Evolutionary conservation across 768 basidiomycete species (phyloP), one percentile per base, ranked within the genome.

Genomic region (Crepidotus variabilis): DNA sequence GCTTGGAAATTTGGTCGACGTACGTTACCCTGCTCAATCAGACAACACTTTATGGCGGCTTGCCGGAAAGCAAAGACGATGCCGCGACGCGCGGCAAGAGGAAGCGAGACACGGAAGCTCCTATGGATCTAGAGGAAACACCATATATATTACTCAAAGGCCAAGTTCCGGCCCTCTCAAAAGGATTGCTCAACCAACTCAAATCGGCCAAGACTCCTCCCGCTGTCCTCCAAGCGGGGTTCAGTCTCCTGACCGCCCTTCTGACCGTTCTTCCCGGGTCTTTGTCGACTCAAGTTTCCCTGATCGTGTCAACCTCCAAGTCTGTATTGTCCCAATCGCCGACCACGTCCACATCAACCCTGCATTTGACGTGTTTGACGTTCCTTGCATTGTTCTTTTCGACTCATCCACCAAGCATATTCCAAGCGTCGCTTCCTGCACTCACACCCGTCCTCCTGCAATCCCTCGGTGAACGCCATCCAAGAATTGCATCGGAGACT

Each of bases 1-100:
- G 90, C 32, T 74, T 97, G 24, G 97, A 99, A 68, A 80, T 98
- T 14, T 95, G 96, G 88, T 78, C 87, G 0, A 88, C 96, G 0
- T 95, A 95, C 66, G 83, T 81, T 33, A 74, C 80, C 0, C 80
- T 99, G 10, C 80, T 99, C 39, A 89, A 80, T 51, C 95, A 96
- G 72, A 95, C 94, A 1, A 78, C 80, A 20, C 76, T 92, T 48
- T 94, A 93, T 58, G 91, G 88, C 16, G 86, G 86, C 9, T 68
- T 81, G 1, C 75, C 81, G 1, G 83, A 84, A 58, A 71, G 65
- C 52, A 79, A 79, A 49, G 76, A 84, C 51, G 83, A 77, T 61
- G 71, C 70, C 14, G 79, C 75, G 10, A 66, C 77, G 2, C 67
- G 81, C n/a, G 83, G 84, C 32, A 92, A 90, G 72, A 77, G 90